Percentiles rank a stretch among this genome's conserved stretches.
Evolutionary conservation across 108 stramenopile species (phyloP).

Genomic region (Skeletonema tropicum): DNA sequence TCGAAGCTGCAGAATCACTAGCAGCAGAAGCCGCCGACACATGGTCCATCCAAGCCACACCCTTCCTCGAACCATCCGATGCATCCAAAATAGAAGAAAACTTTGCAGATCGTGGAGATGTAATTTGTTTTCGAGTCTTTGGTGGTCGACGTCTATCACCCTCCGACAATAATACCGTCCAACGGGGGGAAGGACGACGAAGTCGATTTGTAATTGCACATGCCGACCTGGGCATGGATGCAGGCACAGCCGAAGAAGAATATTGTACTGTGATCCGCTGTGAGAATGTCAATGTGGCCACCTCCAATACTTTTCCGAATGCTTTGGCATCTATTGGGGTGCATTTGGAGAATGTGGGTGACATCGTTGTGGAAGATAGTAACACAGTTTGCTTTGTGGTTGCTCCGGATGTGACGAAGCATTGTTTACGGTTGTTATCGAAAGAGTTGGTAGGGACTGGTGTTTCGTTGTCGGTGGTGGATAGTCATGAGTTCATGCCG

Average conservation of each 20-base stretch:
- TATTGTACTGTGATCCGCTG: slow-evolving; percentile 38
- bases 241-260: slow-evolving; percentile 33
- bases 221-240: slow-evolving; percentile 47
- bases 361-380: slow-evolving; percentile 31
- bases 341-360: slow-evolving; percentile 44
- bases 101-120: slow-evolving; percentile 41
- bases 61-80: slow-evolving; percentile 40
- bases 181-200: slow-evolving; percentile 37
- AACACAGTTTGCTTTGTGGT: slow-evolving; percentile 38
- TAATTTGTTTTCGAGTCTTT: slow-evolving; percentile 24
- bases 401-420: slow-evolving; percentile 37
- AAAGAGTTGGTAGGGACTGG: slow-evolving; percentile 46
- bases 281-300: slow-evolving; percentile 40
- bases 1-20: slow-evolving; percentile 31
- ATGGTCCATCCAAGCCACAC: slow-evolving; percentile 47
- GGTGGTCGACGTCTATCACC: slow-evolving; percentile 35
- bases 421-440: slow-evolving; percentile 36
- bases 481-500: slow-evolving; percentile 50
- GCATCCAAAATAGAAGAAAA: slow-evolving; percentile 33
- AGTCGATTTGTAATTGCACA: slow-evolving; percentile 45
- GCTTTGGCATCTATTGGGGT: slow-evolving; percentile 44
- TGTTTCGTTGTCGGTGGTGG: slow-evolving; percentile 19
- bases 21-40: slow-evolving; percentile 38
- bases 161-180: background rate
- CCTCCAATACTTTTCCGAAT: slow-evolving; percentile 44